Evolutionary conservation across 169 alveolate species (phyloP).

Genomic region (Perkinsus marinus): DNA sequence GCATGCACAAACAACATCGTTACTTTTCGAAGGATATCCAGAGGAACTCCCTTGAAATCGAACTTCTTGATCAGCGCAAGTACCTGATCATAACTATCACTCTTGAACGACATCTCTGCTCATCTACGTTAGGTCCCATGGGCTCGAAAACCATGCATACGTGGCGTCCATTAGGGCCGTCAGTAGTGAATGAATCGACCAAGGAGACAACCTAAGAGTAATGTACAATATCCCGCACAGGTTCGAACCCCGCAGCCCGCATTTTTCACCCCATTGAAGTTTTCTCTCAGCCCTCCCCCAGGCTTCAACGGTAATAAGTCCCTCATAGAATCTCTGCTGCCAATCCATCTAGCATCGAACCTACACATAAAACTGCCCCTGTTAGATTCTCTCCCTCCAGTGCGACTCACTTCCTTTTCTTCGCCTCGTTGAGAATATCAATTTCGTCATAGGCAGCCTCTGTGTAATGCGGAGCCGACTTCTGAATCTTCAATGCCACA

Average conservation of each 20-base stretch:
- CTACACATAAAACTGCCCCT: background rate
- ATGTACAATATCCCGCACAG: background rate
- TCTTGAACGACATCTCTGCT: too few relatives aligned
- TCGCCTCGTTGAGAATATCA: conserved; percentile 71
- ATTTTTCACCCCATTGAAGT: background rate
- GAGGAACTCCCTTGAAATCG: conserved; percentile 71
- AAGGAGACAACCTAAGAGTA: conserved; percentile 73
- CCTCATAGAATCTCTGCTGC: conserved; percentile 11
- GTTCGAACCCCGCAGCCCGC: background rate
- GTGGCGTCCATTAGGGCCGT: conserved; percentile 94
- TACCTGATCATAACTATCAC: too few relatives aligned
- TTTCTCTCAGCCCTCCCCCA: background rate
- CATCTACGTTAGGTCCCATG: conserved; percentile 80
- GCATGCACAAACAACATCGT: background rate
- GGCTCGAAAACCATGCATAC: conserved; percentile 95
- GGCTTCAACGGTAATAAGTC: conserved; percentile 15
- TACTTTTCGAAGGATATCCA: background rate
- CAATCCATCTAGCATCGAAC: conserved; percentile 41
- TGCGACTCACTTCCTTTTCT: conserved; percentile 33
- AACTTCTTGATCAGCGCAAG: conserved; percentile 85
- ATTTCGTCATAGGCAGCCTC: conserved; percentile 97
- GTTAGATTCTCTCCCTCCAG: background rate
- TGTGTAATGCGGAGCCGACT: conserved; percentile 85
- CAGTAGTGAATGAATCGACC: conserved; percentile 79
- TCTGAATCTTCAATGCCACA: conserved; percentile 93